Evolutionary conservation across 2,329 filamentous ascomycete genomes (phyloP).

Genomic region (Neurospora sp.): DNA sequence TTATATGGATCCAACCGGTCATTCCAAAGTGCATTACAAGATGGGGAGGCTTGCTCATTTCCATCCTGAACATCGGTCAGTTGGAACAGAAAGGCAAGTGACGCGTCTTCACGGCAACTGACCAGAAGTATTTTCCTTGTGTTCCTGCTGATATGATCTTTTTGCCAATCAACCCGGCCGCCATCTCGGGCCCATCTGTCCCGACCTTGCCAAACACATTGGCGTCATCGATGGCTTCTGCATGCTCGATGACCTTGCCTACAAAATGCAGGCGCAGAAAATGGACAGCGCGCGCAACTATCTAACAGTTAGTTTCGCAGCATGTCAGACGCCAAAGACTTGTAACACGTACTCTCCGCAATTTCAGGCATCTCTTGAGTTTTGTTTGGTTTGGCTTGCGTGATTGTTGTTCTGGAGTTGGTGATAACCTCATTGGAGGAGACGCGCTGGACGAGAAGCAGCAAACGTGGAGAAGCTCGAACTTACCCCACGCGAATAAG

Average conservation of each 20-base stretch:
- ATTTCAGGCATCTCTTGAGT: conserved; percentile 49
- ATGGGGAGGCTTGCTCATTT: conserved; percentile 71
- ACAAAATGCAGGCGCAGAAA: conserved; percentile 77
- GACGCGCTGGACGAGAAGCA: background rate
- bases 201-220: conserved; percentile 89
- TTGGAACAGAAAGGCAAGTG: background rate
- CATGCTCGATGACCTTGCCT: conserved; percentile 65
- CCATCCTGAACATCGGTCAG: conserved; percentile 20
- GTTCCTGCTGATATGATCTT: conserved; percentile 61
- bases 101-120: conserved; percentile 15
- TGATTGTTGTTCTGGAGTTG: background rate
- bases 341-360: too few species aligned
- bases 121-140: conserved; percentile 97
- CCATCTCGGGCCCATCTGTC: conserved; percentile 65
- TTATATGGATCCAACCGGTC: conserved; percentile 81
- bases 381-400: too few species aligned
- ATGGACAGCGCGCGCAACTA: conserved; percentile 76
- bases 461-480: conserved; percentile 1
- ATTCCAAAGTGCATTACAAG: conserved; percentile 82
- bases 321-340: too few species aligned
- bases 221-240: conserved; percentile 65
- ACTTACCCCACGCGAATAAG: conserved; percentile 19
- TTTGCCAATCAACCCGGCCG: conserved; percentile 64
- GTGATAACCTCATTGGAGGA: background rate
- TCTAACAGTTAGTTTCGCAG: too few species aligned